Evolutionary conservation across 495 filamentous ascomycete genomes (phyloP).

Genomic region (Xylaria cubensis): DNA sequence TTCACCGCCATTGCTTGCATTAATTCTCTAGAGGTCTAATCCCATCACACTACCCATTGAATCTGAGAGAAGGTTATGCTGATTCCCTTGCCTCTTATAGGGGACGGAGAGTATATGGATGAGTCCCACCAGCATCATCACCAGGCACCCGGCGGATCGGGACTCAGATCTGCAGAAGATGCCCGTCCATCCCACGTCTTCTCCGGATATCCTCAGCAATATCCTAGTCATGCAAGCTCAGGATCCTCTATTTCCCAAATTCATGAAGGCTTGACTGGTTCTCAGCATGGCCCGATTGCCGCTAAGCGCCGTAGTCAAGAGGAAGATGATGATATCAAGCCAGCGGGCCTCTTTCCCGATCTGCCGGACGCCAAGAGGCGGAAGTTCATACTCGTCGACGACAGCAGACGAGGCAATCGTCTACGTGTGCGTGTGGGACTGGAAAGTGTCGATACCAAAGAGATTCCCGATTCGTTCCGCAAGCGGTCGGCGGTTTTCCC

Average conservation of each 20-base stretch:
- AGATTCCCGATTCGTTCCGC: conserved; percentile 94
- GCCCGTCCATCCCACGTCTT: conserved; percentile 82
- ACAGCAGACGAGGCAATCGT: conserved; percentile 75
- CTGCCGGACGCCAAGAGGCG: conserved; percentile 86
- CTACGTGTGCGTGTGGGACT: conserved; percentile 88
- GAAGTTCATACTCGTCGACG: conserved; percentile 96
- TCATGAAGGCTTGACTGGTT: conserved; percentile 68
- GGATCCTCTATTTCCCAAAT: conserved; percentile 75
- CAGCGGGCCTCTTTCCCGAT: conserved; percentile 78
- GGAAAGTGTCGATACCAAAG: conserved; percentile 86
- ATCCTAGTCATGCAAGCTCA: conserved; percentile 54
- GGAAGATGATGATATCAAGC: conserved; percentile 49
- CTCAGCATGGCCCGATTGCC: conserved; percentile 48
- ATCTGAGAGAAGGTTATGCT: conserved; percentile 38
- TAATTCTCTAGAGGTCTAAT: conserved; percentile 42
- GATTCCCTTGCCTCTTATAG: conserved; percentile 44
- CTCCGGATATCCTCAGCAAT: conserved; percentile 71
- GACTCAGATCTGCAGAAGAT: conserved; percentile 52
- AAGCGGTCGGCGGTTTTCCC: conserved; percentile 87
- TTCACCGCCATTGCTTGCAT: conserved; percentile 41
- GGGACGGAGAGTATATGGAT: conserved; percentile 61
- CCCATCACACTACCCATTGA: conserved; percentile 41
- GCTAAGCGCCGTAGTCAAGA: conserved; percentile 39
- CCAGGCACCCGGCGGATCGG: conserved; percentile 55
- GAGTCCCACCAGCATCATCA: conserved; percentile 66